A percentile compares a stretch with the other conserved stretches of the same genome.
Evolutionary conservation across 1,139 yeast genomes (phyloP).

Genomic region (Hyphopichia buzzinii): DNA sequence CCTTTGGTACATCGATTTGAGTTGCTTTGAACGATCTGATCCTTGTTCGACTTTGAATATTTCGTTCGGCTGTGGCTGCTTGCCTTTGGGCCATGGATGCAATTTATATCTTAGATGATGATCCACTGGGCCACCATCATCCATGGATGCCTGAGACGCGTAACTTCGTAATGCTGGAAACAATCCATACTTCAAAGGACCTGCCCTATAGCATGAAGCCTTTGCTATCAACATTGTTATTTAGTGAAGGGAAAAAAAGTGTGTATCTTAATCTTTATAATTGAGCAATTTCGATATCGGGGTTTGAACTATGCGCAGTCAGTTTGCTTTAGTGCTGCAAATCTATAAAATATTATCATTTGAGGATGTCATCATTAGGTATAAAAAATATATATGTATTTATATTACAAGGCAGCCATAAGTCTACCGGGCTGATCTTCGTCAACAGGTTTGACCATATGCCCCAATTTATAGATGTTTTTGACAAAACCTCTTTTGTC

Average conservation of each 20-base stretch:
- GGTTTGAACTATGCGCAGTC: constrained; percentile 6
- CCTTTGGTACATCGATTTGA: constrained; percentile 58
- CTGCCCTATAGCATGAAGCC: not conserved
- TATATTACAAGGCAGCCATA: constrained; percentile 17
- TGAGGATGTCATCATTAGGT: not conserved
- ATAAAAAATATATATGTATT: not conserved
- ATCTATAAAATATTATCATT: not conserved
- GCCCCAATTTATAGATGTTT: constrained; percentile 53
- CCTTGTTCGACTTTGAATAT: constrained; percentile 36
- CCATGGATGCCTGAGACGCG: constrained; percentile 15
- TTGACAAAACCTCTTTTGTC: constrained; percentile 45
- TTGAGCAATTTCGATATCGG: constrained; percentile 4
- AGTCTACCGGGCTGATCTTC: constrained; percentile 19
- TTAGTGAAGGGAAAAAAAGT: not conserved
- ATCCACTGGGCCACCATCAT: constrained; percentile 7
- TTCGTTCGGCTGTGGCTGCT: constrained; percentile 74
- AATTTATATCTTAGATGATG: constrained; percentile 23
- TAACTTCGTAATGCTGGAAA: constrained; percentile 7
- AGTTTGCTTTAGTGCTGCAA: not conserved
- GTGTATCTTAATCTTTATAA: not conserved
- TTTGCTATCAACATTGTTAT: not conserved
- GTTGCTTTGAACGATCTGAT: constrained; percentile 14
- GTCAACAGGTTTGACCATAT: constrained; percentile 14
- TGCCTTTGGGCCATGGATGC: constrained; percentile 56
- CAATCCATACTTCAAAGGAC: not conserved